Base-by-base conservation (phyloP, 495 filamentous ascomycete genomes). In the Penicillium herquei region DNA sequence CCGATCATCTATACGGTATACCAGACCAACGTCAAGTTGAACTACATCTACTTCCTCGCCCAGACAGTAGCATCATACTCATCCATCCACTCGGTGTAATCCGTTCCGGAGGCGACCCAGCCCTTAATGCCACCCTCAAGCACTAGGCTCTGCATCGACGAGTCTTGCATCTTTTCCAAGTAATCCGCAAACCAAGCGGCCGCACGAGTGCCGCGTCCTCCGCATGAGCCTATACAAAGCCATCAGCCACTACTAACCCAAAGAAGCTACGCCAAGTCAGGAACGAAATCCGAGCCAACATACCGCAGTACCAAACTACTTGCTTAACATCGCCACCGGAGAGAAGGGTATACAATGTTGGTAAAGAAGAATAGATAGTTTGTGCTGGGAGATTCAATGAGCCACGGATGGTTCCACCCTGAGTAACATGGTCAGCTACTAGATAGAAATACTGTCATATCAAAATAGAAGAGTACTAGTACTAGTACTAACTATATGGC, bases 311-410 rank as follows among this genome's bases (percentile, higher is more conserved):
- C 72, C 83, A 91, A 40, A 90, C 78, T 8, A 87, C 78, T 47
- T 70, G 70, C 18, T 68, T 63, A 2, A 84, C 60, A 0, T 73
- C 74, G 1, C 81, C 81, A 6, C 65, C 70, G 16, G 70, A 71
- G 45, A 87, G 73, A 13, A 88, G 49, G 6, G 61, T 62, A 59
- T 88, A 87, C 10, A 90, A 48, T 0, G 78, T 68, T 0, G 85
- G 79, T 0, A 89, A 67, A 4, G 79, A 81, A 0, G 77, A 77
- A 51, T 82, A 83, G 0, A 90, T 70, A 58, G 76, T 84, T 59
- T 90, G 86, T 1, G 86, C 87, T 1, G 87, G 87, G 5, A 91
- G 78, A 63, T 90, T 91, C 65, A 91, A 71, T 7, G 87, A 87
- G 10, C 79, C 78, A 35, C 69, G 74, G 51, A 91, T 87, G 1